A percentile compares a stretch with the other conserved stretches of the same genome.
Evolutionary conservation across 164 flowering plant species (phyloP).

Genomic region (Macadamia tetraphylla): DNA sequence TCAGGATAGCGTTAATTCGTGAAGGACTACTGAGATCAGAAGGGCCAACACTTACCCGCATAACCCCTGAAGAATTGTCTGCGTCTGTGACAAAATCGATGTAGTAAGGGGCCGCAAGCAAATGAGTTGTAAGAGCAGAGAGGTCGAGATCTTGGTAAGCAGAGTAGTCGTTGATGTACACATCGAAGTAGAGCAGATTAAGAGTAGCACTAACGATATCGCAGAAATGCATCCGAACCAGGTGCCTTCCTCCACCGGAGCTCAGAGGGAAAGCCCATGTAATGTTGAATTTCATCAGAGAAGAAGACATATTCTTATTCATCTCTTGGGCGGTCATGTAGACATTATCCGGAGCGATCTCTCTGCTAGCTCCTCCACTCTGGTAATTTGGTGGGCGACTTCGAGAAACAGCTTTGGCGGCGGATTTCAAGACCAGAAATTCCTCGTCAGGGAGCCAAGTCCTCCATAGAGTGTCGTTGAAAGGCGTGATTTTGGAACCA

Average conservation of each 20-base stretch:
- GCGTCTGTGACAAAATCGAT: conserved; percentile 49
- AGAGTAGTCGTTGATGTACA: conserved; percentile 43
- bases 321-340: conserved; percentile 77
- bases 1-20: conserved; percentile 57
- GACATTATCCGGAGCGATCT: conserved; percentile 71
- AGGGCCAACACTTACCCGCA: conserved; percentile 61
- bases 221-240: conserved; percentile 83
- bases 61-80: conserved; percentile 25
- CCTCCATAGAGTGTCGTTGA: conserved; percentile 77
- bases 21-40: conserved; percentile 36
- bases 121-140: conserved; percentile 34
- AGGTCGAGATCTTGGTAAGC: conserved; percentile 58
- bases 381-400: conserved; percentile 36
- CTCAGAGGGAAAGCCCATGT: conserved; percentile 65
- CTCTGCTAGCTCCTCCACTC: conserved; percentile 41
- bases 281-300: conserved; percentile 42
- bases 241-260: conserved; percentile 20
- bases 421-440: conserved; percentile 38
- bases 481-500: conserved; percentile 53
- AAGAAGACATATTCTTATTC: conserved; percentile 33
- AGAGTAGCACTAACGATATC: conserved; percentile 64
- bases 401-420: conserved; percentile 33
- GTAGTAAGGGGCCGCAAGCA: conserved; percentile 58
- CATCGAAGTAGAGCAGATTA: conserved; percentile 49
- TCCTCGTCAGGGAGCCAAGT: conserved; percentile 73